phyloP scores from a whole-genome alignment of 2,329 filamentous ascomycete species.

The Hymenoscyphus linearis region DNA sequence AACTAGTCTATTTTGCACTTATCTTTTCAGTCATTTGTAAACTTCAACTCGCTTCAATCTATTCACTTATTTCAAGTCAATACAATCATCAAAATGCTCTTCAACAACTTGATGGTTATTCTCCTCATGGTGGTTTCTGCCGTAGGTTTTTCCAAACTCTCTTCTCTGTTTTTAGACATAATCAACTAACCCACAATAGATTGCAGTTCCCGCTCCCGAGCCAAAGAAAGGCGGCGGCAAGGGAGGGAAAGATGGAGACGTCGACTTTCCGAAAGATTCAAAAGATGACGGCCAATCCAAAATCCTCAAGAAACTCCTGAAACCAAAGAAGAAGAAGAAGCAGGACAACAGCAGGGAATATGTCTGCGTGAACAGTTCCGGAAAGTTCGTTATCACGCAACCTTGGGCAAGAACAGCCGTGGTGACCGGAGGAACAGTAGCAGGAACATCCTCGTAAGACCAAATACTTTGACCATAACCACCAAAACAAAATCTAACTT shows the following conservation, averaged over 20 bases:
- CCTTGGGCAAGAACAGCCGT: neutral
- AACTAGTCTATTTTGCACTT: neutral
- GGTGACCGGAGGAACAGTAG: neutral
- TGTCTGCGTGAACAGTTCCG: neutral
- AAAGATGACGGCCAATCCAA: too few species aligned
- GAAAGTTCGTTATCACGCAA: neutral
- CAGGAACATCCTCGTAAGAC: neutral
- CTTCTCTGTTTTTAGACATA: neutral
- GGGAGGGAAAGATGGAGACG: too few species aligned
- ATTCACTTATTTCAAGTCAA: neutral
- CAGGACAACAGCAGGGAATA: neutral
- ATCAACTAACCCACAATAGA: neutral
- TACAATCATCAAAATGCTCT: conserved; percentile 5
- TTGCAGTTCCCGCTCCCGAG: neutral
- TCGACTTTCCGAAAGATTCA: too few species aligned
- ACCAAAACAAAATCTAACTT: neutral
- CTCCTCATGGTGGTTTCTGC: neutral
- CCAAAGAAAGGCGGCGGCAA: neutral
- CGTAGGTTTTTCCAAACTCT: neutral
- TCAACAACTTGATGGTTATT: neutral
- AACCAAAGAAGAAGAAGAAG: too few species aligned
- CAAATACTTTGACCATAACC: neutral
- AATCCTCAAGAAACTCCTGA: too few species aligned
- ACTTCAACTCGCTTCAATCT: neutral
- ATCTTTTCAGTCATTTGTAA: neutral